Evolutionary conservation across 2,329 filamentous ascomycete species (phyloP).

Genomic region (Epicoccum nigrum): DNA sequence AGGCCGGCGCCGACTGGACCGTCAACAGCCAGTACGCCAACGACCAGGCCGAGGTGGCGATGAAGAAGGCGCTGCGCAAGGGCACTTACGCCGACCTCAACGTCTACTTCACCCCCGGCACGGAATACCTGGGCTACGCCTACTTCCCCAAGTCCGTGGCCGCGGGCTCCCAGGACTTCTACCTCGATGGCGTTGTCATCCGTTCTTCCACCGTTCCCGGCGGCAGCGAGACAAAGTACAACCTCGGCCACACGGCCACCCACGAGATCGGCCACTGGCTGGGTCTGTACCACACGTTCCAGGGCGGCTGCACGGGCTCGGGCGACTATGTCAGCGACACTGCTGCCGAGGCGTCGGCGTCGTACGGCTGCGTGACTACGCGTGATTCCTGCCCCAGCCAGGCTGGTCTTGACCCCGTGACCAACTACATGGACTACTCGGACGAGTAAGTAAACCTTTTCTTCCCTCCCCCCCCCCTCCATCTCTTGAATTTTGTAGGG

Average conservation of each 20-base stretch:
- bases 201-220: slow-evolving; percentile 30
- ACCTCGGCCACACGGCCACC: slow-evolving; percentile 35
- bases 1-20: slow-evolving; percentile 21
- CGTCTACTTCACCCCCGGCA: slow-evolving; percentile 30
- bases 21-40: slow-evolving; percentile 19
- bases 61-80: slow-evolving; percentile 24
- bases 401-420: slow-evolving; percentile 38
- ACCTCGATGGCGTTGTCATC: slow-evolving; percentile 31
- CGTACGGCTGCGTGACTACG: slow-evolving; percentile 31
- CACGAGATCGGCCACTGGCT: slow-evolving; percentile 46
- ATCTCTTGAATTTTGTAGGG: no score
- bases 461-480: neutral
- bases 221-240: slow-evolving; percentile 13
- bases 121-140: slow-evolving; percentile 12
- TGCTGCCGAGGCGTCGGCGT: slow-evolving; percentile 19
- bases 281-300: slow-evolving; percentile 41
- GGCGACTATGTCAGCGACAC: slow-evolving; percentile 41
- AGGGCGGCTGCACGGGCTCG: slow-evolving; percentile 32
- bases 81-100: slow-evolving; percentile 36
- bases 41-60: slow-evolving; percentile 14
- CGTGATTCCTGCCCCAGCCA: slow-evolving; percentile 36
- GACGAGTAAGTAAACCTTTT: slow-evolving; percentile 18
- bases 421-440: slow-evolving; percentile 47
- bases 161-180: slow-evolving; percentile 20
- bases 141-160: slow-evolving; percentile 23